phyloP scores from a whole-genome alignment of 345 rosid species.

The Physaria fendleri region DNA sequence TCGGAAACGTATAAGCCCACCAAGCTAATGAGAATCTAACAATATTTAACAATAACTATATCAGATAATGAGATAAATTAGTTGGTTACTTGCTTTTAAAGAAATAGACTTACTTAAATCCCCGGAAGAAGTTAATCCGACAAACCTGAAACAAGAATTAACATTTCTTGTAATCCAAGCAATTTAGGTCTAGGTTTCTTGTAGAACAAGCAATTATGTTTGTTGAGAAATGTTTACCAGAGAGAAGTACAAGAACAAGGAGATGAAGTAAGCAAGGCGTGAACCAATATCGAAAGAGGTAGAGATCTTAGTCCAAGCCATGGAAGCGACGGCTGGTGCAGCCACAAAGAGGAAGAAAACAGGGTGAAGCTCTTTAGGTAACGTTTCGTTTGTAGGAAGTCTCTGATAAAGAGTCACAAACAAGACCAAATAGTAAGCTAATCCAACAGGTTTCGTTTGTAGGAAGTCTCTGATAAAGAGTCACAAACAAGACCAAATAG shows the following conservation, averaged over 20 bases:
- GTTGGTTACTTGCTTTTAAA: not conserved
- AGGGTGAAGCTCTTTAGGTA: conserved; percentile 92
- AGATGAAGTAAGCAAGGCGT: conserved; percentile 74
- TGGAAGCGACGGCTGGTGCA: conserved; percentile 81
- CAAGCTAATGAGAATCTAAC: conserved; percentile 77
- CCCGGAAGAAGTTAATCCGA: conserved; percentile 67
- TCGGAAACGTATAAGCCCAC: conserved; percentile 97
- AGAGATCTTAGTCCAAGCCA: conserved; percentile 78
- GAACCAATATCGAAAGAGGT: conserved; percentile 72
- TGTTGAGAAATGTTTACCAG: no score
- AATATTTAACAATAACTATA: not conserved
- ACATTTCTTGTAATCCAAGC: conserved; percentile 10
- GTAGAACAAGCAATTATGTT: no score
- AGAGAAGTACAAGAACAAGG: conserved; percentile 78
- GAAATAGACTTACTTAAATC: conserved; percentile 50
- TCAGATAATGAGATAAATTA: no score
- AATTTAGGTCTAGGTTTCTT: not conserved
- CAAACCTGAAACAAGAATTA: conserved; percentile 54
- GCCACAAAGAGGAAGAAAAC: conserved; percentile 92
- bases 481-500: conserved; percentile 75
- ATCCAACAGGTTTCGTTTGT: conserved; percentile 75
- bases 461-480: conserved; percentile 90
- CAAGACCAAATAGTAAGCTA: conserved; percentile 78
- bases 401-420: conserved; percentile 92
- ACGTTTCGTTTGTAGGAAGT: conserved; percentile 80